Evolutionary conservation across 2,329 filamentous ascomycete species (phyloP).

Genomic region (Chalaropsis ovoidea): DNA sequence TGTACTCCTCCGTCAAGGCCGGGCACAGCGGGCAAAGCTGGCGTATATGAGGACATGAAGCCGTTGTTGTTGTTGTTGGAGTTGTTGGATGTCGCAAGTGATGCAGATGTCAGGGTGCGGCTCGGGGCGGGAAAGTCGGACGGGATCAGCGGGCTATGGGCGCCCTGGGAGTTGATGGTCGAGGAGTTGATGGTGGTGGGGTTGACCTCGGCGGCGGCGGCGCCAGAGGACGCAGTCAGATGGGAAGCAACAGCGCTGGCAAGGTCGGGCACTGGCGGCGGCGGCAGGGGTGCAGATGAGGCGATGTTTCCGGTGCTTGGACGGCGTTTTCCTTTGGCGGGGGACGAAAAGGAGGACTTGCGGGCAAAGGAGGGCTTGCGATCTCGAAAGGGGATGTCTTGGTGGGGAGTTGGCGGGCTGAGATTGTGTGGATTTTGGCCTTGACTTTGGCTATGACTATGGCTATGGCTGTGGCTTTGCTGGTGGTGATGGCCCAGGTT

Average conservation of each 20-base stretch:
- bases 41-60: conserved; percentile 20
- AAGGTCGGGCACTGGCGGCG: conserved; percentile 44
- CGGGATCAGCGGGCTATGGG: conserved; percentile 24
- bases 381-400: conserved; percentile 34
- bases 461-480: background rate
- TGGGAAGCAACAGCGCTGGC: conserved; percentile 41
- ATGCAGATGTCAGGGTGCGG: conserved; percentile 16
- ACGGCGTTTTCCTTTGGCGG: conserved; percentile 33
- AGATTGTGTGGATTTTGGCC: conserved; percentile 6
- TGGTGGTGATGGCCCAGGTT: conserved; percentile 14
- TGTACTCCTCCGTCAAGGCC: conserved; percentile 42
- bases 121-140: conserved; percentile 24
- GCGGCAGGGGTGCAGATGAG: conserved; percentile 39
- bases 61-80: conserved; percentile 9
- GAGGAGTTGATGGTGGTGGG: background rate
- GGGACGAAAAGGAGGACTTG: conserved; percentile 42
- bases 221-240: conserved; percentile 28
- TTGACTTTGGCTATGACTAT: background rate
- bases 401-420: conserved; percentile 5
- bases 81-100: conserved; percentile 15
- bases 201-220: conserved; percentile 20
- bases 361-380: conserved; percentile 41
- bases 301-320: conserved; percentile 37
- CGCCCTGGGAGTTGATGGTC: conserved; percentile 1
- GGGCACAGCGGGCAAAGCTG: conserved; percentile 21